Base-by-base conservation (phyloP, 176 grass and related monocot genomes). In the Aegilops tauschii region DNA sequence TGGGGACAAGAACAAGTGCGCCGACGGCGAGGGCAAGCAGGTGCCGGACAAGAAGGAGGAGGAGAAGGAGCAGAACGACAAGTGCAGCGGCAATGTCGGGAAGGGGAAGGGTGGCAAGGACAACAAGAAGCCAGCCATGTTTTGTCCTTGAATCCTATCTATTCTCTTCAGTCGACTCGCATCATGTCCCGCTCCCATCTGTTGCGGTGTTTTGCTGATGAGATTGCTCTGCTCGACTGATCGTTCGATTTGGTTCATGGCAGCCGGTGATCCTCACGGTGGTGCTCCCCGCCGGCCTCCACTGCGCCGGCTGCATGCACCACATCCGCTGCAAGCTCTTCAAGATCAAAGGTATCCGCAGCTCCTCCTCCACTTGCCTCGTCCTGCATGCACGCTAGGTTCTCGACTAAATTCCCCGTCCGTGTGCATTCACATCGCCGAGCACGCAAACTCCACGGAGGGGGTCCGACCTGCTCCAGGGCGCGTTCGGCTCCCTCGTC, bases 211-310 rank as follows among this genome's bases (percentile, higher is more conserved):
- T 25, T 25, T 25, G 23, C 23, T 25, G 23, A 25, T 25, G 23
- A 25, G 23, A 25, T 25, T 25, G 23, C 23, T 25, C 23, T 25
- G 23, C 23, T 25, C 23, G 23, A 25, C 23, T 25, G 40, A 42
- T 42, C 5, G 29, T 18, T 58, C 16, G 6, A 58, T 54, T 77
- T 44, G 6, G 11, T 32, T 13, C 28, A 39, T 16, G 25, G 69
- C 83, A 88, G 90, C 84, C 88, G 31, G 83, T 87, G 84, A 76
- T 86, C 18, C 73, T 40, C 45, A 98, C 96, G 84, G 82, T 95
- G 50, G 88, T 90, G 66, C 83, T 98, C 65, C 93, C 37, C 37
- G 37, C 37, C 1, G 37, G 37, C 8, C 8, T 40, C 37, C 37
- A 40, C 37, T 40, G 8, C 37, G 37, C 37, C 37, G 37, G 37